Percentiles rank a stretch among this genome's conserved stretches.
phyloP scores from a whole-genome alignment of 371 early-diverging fungal genomes.

The Mucor lusitanicus region DNA sequence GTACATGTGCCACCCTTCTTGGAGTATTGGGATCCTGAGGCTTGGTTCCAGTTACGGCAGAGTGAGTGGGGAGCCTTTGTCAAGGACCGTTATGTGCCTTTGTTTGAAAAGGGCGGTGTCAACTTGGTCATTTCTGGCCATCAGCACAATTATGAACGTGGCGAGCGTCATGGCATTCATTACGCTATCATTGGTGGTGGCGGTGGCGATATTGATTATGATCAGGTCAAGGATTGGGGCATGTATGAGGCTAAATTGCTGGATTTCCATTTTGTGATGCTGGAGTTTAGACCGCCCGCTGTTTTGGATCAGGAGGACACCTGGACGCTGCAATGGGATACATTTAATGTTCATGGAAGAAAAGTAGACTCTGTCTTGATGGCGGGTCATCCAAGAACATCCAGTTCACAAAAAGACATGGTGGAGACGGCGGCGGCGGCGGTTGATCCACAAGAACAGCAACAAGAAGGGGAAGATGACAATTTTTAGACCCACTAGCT shows the following conservation, averaged over 20 bases:
- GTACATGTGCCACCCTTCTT: conserved; percentile 82
- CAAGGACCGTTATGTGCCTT: conserved; percentile 63
- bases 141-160: conserved; percentile 80
- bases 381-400: conserved; percentile 4
- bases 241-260: conserved; percentile 60
- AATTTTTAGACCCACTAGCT: background rate
- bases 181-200: conserved; percentile 80
- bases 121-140: conserved; percentile 83
- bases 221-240: conserved; percentile 66
- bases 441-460: background rate
- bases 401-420: background rate
- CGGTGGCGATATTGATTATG: conserved; percentile 71
- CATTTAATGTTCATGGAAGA: conserved; percentile 32
- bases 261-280: conserved; percentile 60
- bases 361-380: conserved; percentile 28
- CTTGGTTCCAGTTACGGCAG: conserved; percentile 68
- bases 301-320: background rate
- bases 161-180: conserved; percentile 51
- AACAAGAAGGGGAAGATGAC: background rate
- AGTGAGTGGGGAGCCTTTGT: conserved; percentile 76
- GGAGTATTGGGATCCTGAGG: conserved; percentile 78
- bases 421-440: too few relatives aligned
- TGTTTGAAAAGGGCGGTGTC: conserved; percentile 67
- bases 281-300: conserved; percentile 47
- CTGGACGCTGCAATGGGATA: conserved; percentile 48